Percentiles rank a stretch among this genome's conserved stretches.
Conservation (phyloP, 2,329 filamentous ascomycete species). For the Phyllosticta capitalensis region DNA sequence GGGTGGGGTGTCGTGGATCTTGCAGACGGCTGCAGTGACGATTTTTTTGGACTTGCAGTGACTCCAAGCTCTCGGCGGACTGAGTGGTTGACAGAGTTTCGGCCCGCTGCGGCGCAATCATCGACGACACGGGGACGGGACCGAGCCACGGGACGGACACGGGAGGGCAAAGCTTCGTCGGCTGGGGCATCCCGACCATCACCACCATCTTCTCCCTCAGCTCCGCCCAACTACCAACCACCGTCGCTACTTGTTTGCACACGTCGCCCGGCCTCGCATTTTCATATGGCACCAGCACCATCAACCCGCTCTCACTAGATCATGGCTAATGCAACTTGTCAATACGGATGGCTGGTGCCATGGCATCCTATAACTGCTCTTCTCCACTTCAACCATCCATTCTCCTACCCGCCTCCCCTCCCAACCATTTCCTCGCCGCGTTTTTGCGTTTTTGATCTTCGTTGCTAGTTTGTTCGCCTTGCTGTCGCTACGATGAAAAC, state of each 20-base stretch:
- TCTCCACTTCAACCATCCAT: neutral
- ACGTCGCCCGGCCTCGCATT: neutral
- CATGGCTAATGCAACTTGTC: neutral
- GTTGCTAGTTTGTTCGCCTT: neutral
- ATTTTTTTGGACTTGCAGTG: neutral
- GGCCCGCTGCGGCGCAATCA: neutral
- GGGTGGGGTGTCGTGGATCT: neutral
- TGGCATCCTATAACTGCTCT: neutral
- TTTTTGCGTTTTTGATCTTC: neutral
- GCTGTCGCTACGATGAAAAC: conserved; percentile 22
- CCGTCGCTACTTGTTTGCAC: neutral
- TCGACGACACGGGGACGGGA: neutral
- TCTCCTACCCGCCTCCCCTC: neutral
- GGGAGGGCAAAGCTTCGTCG: neutral
- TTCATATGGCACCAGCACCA: neutral
- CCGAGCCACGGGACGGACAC: neutral
- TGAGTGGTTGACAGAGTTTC: neutral
- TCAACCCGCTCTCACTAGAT: neutral
- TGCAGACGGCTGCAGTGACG: neutral
- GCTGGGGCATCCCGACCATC: neutral
- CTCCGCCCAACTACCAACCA: neutral
- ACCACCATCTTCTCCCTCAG: neutral
- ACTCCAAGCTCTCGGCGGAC: no score
- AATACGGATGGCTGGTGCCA: conserved; percentile 5
- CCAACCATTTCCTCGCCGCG: conserved; percentile 8